A percentile compares a stretch with the other conserved stretches of the same genome.
Conservation (phyloP, 2,329 filamentous ascomycete species). For the Alternaria arborescens region DNA sequence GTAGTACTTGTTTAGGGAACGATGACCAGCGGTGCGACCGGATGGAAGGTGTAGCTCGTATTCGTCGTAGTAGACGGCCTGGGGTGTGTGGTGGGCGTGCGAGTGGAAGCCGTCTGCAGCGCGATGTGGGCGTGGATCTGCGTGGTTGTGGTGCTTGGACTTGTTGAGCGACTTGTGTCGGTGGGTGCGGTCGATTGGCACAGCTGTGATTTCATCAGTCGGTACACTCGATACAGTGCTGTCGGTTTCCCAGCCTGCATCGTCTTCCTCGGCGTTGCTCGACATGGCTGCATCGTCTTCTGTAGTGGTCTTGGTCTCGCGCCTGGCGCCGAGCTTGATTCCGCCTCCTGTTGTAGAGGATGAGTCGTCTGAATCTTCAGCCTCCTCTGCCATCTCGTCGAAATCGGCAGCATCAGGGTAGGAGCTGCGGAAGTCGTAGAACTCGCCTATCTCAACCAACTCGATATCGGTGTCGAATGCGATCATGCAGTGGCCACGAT, state of each 20-base stretch:
- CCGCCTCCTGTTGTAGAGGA: conserved; percentile 61
- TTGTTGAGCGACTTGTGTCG: conserved; percentile 76
- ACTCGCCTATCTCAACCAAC: conserved; percentile 92
- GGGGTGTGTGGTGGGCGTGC: conserved; percentile 75
- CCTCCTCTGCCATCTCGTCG: conserved; percentile 58
- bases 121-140: conserved; percentile 75
- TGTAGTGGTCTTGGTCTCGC: conserved; percentile 57
- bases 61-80: conserved; percentile 88
- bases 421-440: conserved; percentile 95
- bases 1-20: conserved; percentile 86
- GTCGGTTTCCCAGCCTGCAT: conserved; percentile 91
- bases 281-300: conserved; percentile 51
- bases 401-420: conserved; percentile 82
- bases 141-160: conserved; percentile 77
- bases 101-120: conserved; percentile 82
- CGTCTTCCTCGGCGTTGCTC: conserved; percentile 68
- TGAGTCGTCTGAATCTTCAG: conserved; percentile 57
- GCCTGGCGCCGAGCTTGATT: conserved; percentile 73
- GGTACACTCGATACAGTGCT: conserved; percentile 85
- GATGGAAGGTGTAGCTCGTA: conserved; percentile 93
- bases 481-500: conserved; percentile 96
- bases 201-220: conserved; percentile 81
- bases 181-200: conserved; percentile 77
- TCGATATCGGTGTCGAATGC: conserved; percentile 88
- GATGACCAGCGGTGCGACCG: conserved; percentile 87